phyloP scores from a whole-genome alignment of 2,329 filamentous ascomycete genomes.

The Alternaria sp. region DNA sequence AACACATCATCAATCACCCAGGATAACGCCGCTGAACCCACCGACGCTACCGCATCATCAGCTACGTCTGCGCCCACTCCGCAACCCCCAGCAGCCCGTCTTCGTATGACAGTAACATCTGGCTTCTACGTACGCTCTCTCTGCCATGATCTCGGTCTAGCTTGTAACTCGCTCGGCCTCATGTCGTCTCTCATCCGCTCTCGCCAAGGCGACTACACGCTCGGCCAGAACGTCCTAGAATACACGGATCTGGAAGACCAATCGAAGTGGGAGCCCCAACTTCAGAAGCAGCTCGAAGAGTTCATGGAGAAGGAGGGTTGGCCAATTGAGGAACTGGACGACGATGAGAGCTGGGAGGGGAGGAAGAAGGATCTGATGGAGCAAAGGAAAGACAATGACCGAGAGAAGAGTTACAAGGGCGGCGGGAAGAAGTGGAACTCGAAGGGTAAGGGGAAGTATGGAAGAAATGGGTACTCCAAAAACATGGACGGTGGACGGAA shows the following conservation, averaged over 20 bases:
- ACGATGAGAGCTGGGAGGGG: slow-evolving; percentile 41
- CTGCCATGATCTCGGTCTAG: slow-evolving; percentile 87
- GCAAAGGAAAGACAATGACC: slow-evolving; percentile 26
- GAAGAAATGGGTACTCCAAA: slow-evolving; percentile 17
- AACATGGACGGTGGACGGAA: slow-evolving; percentile 14
- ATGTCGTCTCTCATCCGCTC: slow-evolving; percentile 86
- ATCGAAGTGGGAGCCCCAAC: slow-evolving; percentile 79
- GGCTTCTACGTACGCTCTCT: slow-evolving; percentile 97
- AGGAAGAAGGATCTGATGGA: slow-evolving; percentile 52
- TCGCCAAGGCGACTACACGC: slow-evolving; percentile 79
- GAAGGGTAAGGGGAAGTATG: slow-evolving; percentile 26
- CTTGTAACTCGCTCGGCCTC: slow-evolving; percentile 78
- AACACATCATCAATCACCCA: neutral
- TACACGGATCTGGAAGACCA: slow-evolving; percentile 78
- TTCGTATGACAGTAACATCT: slow-evolving; percentile 91
- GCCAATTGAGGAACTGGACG: slow-evolving; percentile 35
- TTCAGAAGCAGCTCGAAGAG: slow-evolving; percentile 63
- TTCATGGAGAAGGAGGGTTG: slow-evolving; percentile 56
- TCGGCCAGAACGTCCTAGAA: slow-evolving; percentile 75
- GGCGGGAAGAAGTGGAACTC: slow-evolving; percentile 20
- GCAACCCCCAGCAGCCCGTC: slow-evolving; percentile 71
- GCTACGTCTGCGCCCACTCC: neutral
- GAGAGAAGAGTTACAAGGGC: slow-evolving; percentile 27
- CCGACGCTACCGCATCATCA: neutral
- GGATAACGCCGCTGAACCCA: neutral